These are phyloP conservation scores for Trichoderma endophyticum DNA, from an alignment of 2,329 filamentous ascomycete species.

Conservation along the genomic window DNA sequence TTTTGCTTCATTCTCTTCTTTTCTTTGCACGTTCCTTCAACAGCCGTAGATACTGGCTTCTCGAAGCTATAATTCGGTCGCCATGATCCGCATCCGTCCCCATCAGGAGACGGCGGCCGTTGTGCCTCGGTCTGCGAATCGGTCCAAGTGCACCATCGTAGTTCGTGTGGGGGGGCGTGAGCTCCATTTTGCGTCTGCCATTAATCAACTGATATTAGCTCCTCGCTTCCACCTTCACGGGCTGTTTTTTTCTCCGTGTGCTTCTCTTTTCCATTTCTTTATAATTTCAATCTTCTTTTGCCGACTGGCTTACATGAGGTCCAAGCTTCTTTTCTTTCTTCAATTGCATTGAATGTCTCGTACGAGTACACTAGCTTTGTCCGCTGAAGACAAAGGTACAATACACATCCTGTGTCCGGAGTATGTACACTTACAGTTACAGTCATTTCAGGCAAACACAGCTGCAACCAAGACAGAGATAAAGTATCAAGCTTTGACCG, in stretches of 20 bases:
- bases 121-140: slow-evolving; percentile 13
- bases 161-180: slow-evolving; percentile 8
- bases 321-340: not conserved
- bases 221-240: slow-evolving; percentile 6
- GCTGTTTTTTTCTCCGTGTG: not conserved
- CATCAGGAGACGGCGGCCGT: not conserved
- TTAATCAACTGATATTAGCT: not conserved
- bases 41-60: not conserved
- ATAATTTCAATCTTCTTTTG: not conserved
- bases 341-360: not conserved
- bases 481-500: not conserved
- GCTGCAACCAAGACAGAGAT: not conserved
- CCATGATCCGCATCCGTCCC: not conserved
- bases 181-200: slow-evolving; percentile 10
- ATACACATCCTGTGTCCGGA: not conserved
- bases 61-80: not conserved
- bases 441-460: not conserved
- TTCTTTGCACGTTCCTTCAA: not conserved
- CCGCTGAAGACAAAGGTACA: not conserved
- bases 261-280: not conserved
- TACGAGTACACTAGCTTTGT: not conserved
- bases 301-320: not conserved
- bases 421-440: not conserved
- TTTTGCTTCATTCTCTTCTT: not conserved
- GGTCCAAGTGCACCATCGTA: slow-evolving; percentile 3